phyloP scores from a whole-genome alignment of 2,329 filamentous ascomycete genomes.

The Curvularia verruculosa region DNA sequence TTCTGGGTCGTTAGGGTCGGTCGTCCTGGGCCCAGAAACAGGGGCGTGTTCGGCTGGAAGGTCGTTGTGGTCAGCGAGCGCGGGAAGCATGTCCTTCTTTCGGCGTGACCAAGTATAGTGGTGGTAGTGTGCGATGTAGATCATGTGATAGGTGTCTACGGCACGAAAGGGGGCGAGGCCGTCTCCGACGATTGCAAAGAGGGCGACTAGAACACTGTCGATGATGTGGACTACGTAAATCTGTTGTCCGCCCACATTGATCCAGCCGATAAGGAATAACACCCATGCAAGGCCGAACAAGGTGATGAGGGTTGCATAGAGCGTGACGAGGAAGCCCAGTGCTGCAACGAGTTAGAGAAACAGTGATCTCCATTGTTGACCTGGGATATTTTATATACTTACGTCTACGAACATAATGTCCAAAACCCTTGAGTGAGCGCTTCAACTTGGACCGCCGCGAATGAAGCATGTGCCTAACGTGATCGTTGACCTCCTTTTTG shows the following conservation, averaged over 20 bases:
- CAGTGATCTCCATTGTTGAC: too few species aligned
- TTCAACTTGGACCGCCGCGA: slow-evolving; percentile 81
- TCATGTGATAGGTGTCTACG: slow-evolving; percentile 87
- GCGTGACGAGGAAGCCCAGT: slow-evolving; percentile 80
- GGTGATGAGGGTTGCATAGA: slow-evolving; percentile 83
- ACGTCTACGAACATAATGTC: slow-evolving; percentile 76
- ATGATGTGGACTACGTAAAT: slow-evolving; percentile 62
- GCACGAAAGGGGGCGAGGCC: slow-evolving; percentile 72
- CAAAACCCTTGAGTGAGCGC: slow-evolving; percentile 78
- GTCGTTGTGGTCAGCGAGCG: slow-evolving; percentile 72
- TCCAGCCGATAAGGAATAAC: slow-evolving; percentile 88
- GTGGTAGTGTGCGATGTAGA: slow-evolving; percentile 77
- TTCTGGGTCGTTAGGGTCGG: slow-evolving; percentile 43
- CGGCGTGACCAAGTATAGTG: slow-evolving; percentile 69
- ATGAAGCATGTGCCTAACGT: slow-evolving; percentile 86
- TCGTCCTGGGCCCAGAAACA: slow-evolving; percentile 50
- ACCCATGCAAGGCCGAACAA: slow-evolving; percentile 88
- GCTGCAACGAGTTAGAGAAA: slow-evolving; percentile 51
- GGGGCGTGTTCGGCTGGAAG: slow-evolving; percentile 59
- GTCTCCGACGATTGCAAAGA: slow-evolving; percentile 69
- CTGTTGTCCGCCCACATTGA: slow-evolving; percentile 77
- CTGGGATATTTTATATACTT: slow-evolving; percentile 44
- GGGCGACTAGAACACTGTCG: slow-evolving; percentile 65
- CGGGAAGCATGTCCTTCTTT: slow-evolving; percentile 65
- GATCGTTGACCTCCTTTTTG: slow-evolving; percentile 78